Evolutionary conservation across 108 stramenopile genomes (phyloP).

Genomic region (Mediolabrus comicus): DNA sequence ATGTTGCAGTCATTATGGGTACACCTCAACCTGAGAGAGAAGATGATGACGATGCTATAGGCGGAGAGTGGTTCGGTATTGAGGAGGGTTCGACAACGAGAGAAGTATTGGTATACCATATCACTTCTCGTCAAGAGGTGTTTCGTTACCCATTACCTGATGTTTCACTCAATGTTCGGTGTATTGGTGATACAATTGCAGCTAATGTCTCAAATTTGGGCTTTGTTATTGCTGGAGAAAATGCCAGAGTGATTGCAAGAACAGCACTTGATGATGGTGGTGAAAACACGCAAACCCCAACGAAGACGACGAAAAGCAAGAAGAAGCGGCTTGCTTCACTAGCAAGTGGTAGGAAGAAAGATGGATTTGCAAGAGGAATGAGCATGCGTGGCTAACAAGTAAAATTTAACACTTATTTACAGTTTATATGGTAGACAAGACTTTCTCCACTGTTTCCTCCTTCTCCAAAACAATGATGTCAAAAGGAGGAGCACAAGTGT

Average conservation of each 20-base stretch:
- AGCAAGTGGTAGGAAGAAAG: constrained; percentile 29
- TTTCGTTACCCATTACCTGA: constrained; percentile 15
- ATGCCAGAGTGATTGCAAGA: constrained; percentile 26
- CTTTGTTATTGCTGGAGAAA: constrained; percentile 29
- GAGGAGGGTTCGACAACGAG: constrained; percentile 1
- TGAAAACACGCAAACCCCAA: neutral
- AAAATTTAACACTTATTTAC: neutral
- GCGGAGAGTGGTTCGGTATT: constrained; percentile 32
- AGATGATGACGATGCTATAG: constrained; percentile 11
- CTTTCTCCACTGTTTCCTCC: neutral
- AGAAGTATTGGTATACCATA: constrained; percentile 14
- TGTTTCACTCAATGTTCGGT: constrained; percentile 14
- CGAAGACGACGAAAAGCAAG: constrained; percentile 23
- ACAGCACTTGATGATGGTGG: neutral
- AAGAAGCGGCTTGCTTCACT: constrained; percentile 37
- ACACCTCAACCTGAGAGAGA: neutral
- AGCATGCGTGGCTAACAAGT: constrained; percentile 26
- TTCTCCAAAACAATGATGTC: neutral
- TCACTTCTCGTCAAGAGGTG: constrained; percentile 17
- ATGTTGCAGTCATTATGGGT: constrained; percentile 12
- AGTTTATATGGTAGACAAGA: neutral
- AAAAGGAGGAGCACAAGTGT: neutral
- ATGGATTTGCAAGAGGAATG: constrained; percentile 43
- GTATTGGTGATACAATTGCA: constrained; percentile 13
- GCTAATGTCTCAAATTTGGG: constrained; percentile 26